A percentile compares a stretch with the other conserved stretches of the same genome.
phyloP scores from a whole-genome alignment of 176 grass and related monocot genomes.

The Cenchrus fungigraminus region DNA sequence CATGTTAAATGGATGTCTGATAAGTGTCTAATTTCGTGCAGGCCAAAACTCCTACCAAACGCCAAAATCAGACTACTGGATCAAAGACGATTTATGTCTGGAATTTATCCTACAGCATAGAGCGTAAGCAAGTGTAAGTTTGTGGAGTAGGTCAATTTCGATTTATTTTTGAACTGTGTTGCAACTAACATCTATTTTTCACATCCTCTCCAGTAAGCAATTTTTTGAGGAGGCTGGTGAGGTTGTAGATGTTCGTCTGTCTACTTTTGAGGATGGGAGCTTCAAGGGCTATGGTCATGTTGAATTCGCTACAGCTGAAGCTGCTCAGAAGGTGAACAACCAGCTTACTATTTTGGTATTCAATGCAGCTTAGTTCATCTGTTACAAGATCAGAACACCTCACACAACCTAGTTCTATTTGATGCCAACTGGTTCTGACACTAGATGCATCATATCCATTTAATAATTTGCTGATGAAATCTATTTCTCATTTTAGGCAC shows the following conservation, averaged over 20 bases:
- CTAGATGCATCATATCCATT: neutral
- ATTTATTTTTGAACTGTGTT: neutral
- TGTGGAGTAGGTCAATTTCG: neutral
- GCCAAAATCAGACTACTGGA: constrained; percentile 45
- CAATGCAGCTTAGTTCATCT: constrained; percentile 6
- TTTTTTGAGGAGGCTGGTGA: constrained; percentile 70
- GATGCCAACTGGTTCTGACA: neutral
- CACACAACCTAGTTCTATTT: neutral
- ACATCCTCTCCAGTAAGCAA: constrained; percentile 47
- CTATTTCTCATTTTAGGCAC: constrained; percentile 45
- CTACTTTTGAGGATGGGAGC: constrained; percentile 46
- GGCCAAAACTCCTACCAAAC: constrained; percentile 55
- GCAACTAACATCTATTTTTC: neutral
- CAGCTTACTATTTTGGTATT: neutral
- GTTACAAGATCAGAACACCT: neutral
- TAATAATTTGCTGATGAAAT: neutral
- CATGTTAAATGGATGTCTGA: constrained; percentile 11
- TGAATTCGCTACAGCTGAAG: constrained; percentile 73
- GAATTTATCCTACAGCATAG: constrained; percentile 55
- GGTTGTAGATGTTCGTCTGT: constrained; percentile 63
- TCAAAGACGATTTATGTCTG: constrained; percentile 73
- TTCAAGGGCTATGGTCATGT: constrained; percentile 76
- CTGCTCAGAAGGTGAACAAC: constrained; percentile 63
- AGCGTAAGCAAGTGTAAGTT: constrained; percentile 66
- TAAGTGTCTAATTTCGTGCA: neutral